phyloP scores from a whole-genome alignment of 176 grass and related monocot species.

The Oryza nivara region DNA sequence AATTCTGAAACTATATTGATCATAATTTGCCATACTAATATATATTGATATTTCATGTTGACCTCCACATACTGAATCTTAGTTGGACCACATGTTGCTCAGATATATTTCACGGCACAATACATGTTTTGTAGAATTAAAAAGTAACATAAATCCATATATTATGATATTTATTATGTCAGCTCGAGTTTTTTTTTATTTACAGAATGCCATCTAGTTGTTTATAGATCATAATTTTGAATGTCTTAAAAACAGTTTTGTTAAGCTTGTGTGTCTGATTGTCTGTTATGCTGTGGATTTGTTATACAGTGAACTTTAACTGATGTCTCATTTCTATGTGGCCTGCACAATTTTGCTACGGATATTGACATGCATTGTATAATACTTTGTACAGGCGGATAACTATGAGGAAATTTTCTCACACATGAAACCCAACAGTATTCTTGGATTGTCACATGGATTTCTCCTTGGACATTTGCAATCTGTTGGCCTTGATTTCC shows the following conservation, averaged over 20 bases:
- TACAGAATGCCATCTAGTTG: not conserved
- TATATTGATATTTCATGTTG: not conserved
- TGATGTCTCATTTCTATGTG: not conserved
- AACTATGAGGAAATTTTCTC: slow-evolving; percentile 92
- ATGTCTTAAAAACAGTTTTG: not conserved
- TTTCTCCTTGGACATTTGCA: slow-evolving; percentile 87
- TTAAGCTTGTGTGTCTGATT: not conserved
- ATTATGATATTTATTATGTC: not conserved
- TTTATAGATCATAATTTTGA: not conserved
- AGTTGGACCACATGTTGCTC: slow-evolving; percentile 2
- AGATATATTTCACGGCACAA: not conserved
- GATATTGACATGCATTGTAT: slow-evolving; percentile 12
- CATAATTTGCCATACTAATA: not conserved
- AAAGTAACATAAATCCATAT: not conserved
- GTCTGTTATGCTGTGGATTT: not conserved
- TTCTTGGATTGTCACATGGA: slow-evolving; percentile 84
- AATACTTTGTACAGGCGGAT: slow-evolving; percentile 59
- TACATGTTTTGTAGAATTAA: not conserved
- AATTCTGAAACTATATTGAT: not conserved
- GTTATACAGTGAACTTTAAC: not conserved
- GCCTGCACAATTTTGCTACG: not conserved
- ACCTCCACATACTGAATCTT: not conserved
- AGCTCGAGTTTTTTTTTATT: not conserved
- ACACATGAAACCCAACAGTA: slow-evolving; percentile 89
- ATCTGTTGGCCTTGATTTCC: slow-evolving; percentile 74